Evolutionary conservation across 495 filamentous ascomycete genomes (phyloP).

Genomic region (Amniculicola lignicola): DNA sequence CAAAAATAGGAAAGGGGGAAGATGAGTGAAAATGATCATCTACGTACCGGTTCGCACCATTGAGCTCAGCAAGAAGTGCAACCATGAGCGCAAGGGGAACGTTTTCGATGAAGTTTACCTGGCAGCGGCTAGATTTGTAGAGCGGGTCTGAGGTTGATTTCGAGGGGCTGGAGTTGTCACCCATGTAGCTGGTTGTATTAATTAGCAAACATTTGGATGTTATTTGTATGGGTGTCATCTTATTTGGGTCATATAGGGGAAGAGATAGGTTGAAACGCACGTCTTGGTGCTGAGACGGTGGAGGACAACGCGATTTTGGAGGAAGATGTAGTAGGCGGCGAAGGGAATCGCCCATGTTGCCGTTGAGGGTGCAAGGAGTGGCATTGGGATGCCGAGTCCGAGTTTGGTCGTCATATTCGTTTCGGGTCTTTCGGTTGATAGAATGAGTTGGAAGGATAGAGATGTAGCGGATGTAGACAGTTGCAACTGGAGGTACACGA

Average conservation of each 20-base stretch:
- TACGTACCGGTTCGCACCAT: slow-evolving; percentile 42
- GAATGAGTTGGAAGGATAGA: not conserved
- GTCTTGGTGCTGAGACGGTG: slow-evolving; percentile 40
- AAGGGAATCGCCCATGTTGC: slow-evolving; percentile 48
- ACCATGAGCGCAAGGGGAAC: slow-evolving; percentile 43
- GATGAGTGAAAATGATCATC: not conserved
- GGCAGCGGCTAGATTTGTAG: slow-evolving; percentile 38
- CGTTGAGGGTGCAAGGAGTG: slow-evolving; percentile 37
- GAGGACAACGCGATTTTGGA: slow-evolving; percentile 44
- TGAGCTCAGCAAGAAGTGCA: slow-evolving; percentile 44
- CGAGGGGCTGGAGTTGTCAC: slow-evolving; percentile 3
- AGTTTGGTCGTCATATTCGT: slow-evolving; percentile 15
- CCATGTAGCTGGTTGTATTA: slow-evolving; percentile 22
- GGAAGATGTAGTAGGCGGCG: slow-evolving; percentile 45
- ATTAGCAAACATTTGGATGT: too few species aligned
- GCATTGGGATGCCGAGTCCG: slow-evolving; percentile 24
- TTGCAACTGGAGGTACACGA: too few species aligned
- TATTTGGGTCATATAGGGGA: too few species aligned
- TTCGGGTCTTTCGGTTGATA: too few species aligned
- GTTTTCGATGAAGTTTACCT: slow-evolving; percentile 48
- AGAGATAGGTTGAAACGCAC: slow-evolving; percentile 14
- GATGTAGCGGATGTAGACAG: not conserved
- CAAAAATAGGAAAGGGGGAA: not conserved
- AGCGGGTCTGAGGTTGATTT: slow-evolving; percentile 28
- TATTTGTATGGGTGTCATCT: too few species aligned